Evolutionary conservation across 2,329 filamentous ascomycete genomes (phyloP).

Genomic region (Cladosporium sp.): DNA sequence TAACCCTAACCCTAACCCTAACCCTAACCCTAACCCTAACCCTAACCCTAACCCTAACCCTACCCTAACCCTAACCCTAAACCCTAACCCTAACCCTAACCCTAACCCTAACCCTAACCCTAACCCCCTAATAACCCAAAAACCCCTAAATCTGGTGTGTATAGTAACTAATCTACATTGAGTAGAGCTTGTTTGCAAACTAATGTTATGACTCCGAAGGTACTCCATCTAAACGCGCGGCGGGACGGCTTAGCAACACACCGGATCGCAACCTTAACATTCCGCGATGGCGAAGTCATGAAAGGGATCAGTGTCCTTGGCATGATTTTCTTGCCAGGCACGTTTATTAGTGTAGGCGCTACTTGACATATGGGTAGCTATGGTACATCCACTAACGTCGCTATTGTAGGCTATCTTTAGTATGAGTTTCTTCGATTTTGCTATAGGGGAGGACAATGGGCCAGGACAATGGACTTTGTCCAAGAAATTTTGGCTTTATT

Average conservation of each 20-base stretch:
- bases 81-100: too few species aligned
- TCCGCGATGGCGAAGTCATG: constrained; percentile 20
- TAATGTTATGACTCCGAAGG: constrained; percentile 6
- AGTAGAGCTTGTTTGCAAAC: too few species aligned
- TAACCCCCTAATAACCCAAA: too few species aligned
- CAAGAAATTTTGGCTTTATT: background rate
- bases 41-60: too few species aligned
- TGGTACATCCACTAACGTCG: background rate
- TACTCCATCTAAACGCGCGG: constrained; percentile 23
- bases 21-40: too few species aligned
- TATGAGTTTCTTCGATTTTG: constrained; percentile 1
- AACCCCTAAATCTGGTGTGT: too few species aligned
- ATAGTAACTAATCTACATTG: background rate
- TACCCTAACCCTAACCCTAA: too few species aligned
- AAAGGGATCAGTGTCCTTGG: constrained; percentile 23
- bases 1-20: too few species aligned
- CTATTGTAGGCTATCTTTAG: constrained; percentile 14
- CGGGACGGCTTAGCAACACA: constrained; percentile 18
- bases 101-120: too few species aligned
- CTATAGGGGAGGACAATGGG: background rate
- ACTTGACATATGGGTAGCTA: background rate
- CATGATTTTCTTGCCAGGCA: constrained; percentile 23
- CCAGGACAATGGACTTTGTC: background rate
- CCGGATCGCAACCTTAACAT: constrained; percentile 18
- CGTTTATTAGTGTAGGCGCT: constrained; percentile 20